A percentile compares a stretch with the other conserved stretches of the same genome.
These are phyloP conservation scores for Coniochaeta pulveracea DNA, from an alignment of 2,329 filamentous ascomycete species.

Conservation along the genomic window DNA sequence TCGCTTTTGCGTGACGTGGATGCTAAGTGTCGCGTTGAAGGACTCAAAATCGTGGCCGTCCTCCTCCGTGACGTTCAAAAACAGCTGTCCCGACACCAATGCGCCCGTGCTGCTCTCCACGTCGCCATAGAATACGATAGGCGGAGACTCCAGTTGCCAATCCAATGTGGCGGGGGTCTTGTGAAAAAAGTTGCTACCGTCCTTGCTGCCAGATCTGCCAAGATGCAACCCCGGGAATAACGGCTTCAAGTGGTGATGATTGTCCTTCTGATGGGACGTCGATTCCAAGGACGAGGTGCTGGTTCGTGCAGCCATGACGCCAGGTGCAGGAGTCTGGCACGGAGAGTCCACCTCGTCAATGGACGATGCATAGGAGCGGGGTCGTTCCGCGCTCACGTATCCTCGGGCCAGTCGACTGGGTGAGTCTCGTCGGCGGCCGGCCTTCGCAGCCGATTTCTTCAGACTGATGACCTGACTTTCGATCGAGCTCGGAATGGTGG, in stretches of 20 bases:
- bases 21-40: conserved; percentile 61
- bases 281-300: conserved; percentile 11
- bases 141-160: conserved; percentile 72
- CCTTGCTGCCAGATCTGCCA: conserved; percentile 26
- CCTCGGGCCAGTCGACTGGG: conserved; percentile 14
- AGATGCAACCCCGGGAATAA: conserved; percentile 30
- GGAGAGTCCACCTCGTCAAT: conserved; percentile 22
- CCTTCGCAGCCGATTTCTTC: conserved; percentile 18
- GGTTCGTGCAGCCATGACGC: conserved; percentile 11
- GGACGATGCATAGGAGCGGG: conserved; percentile 24
- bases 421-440: conserved; percentile 20
- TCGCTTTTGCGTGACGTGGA: conserved; percentile 66
- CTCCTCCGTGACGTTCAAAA: conserved; percentile 55
- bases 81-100: conserved; percentile 73
- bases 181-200: conserved; percentile 13
- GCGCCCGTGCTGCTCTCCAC: conserved; percentile 70
- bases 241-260: conserved; percentile 25
- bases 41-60: conserved; percentile 55
- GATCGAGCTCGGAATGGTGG: conserved; percentile 30
- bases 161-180: conserved; percentile 31
- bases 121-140: conserved; percentile 71
- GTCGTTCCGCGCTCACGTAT: conserved; percentile 19
- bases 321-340: conserved; percentile 12
- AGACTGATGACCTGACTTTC: conserved; percentile 38
- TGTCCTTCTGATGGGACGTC: conserved; percentile 12